phyloP scores from a whole-genome alignment of 768 basidiomycete genomes.

The Suillus variegatus region DNA sequence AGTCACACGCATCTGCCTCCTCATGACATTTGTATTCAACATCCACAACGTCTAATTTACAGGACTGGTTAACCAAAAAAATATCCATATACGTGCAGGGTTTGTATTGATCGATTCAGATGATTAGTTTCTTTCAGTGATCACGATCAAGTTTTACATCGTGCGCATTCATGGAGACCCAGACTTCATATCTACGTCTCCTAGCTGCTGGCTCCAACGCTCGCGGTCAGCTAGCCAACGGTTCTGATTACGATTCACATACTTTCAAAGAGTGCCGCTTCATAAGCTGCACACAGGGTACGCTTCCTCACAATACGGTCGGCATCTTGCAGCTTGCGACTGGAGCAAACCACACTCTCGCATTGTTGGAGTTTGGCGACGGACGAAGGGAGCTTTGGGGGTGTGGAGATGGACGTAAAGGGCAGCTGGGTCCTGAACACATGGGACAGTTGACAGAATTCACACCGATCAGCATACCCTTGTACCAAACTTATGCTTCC shows the following conservation, averaged over 20 bases:
- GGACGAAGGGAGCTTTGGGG: conserved; percentile 60
- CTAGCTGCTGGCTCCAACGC: conserved; percentile 51
- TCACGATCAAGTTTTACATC: too few relatives aligned
- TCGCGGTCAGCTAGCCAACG: conserved; percentile 46
- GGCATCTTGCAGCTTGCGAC: conserved; percentile 55
- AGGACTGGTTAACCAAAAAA: too few relatives aligned
- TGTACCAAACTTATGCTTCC: too few relatives aligned
- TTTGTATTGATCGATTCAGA: too few relatives aligned
- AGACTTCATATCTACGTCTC: conserved; percentile 20
- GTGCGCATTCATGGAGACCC: too few relatives aligned
- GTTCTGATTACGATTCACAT: conserved; percentile 39
- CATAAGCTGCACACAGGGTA: conserved; percentile 7
- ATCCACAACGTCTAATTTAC: too few relatives aligned
- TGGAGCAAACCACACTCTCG: conserved; percentile 81
- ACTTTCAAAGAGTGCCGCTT: conserved; percentile 30
- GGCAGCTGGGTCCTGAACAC: conserved; percentile 66
- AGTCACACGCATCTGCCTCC: too few relatives aligned
- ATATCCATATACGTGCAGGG: too few relatives aligned
- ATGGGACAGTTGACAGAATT: conserved; percentile 37
- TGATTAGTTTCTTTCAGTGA: too few relatives aligned
- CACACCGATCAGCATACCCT: conserved; percentile 38
- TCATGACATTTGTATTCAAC: too few relatives aligned
- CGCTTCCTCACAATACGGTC: conserved; percentile 25
- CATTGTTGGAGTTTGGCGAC: conserved; percentile 48
- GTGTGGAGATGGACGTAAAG: conserved; percentile 66